Evolutionary conservation across 1,284 basidiomycete species (phyloP).

Genomic region (Exobasidium cylindrosporum): DNA sequence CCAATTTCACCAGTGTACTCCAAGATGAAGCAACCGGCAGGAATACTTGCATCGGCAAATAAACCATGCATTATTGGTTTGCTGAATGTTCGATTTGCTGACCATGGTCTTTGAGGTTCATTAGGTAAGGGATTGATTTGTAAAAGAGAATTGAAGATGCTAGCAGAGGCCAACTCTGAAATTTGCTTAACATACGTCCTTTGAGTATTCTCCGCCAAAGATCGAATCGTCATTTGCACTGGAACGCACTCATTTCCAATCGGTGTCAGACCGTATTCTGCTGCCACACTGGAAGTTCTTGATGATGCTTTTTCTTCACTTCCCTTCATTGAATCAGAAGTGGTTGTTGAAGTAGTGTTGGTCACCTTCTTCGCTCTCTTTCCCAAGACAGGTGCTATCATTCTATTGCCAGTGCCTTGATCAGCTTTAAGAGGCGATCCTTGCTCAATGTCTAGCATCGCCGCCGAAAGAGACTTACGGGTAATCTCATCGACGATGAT

Average conservation of each 20-base stretch:
- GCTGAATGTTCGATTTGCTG: constrained; percentile 57
- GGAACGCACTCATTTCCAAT: constrained; percentile 46
- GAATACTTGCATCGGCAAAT: constrained; percentile 54
- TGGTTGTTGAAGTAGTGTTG: neutral
- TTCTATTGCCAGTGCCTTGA: constrained; percentile 5
- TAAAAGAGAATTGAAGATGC: constrained; percentile 45
- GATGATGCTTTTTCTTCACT: neutral
- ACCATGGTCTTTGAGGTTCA: constrained; percentile 44
- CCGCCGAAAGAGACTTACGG: constrained; percentile 23
- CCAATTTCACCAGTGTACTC: constrained; percentile 55
- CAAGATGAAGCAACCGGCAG: constrained; percentile 56
- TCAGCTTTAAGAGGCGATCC: constrained; percentile 27
- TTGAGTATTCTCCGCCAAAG: constrained; percentile 25
- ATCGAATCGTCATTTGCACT: constrained; percentile 30
- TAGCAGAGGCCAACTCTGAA: constrained; percentile 45
- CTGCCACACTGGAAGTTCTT: neutral
- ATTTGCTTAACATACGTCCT: constrained; percentile 45
- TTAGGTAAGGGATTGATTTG: constrained; percentile 31
- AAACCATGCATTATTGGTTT: constrained; percentile 56
- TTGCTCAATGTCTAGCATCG: constrained; percentile 32
- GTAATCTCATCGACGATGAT: constrained; percentile 29
- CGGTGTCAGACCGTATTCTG: constrained; percentile 25
- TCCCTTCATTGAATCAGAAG: neutral
- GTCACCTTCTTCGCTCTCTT: constrained; percentile 3
- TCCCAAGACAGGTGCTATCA: constrained; percentile 6